These are phyloP conservation scores for Botrytis cinerea DNA, from an alignment of 2,329 filamentous ascomycete species.

Conservation along the genomic window DNA sequence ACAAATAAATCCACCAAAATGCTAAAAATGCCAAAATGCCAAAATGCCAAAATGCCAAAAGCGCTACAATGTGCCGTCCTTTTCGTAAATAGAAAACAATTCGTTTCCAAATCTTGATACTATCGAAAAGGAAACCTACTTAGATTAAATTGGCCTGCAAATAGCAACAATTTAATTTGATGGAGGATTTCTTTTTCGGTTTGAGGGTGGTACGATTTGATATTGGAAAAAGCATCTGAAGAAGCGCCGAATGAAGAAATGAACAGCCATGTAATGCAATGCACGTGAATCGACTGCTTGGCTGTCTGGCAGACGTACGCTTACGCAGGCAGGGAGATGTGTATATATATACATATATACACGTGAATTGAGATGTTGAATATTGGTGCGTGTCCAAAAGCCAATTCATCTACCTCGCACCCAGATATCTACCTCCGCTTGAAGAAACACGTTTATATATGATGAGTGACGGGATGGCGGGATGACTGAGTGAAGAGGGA, in stretches of 20 bases:
- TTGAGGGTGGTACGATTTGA: background rate
- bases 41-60: background rate
- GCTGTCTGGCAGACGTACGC: background rate
- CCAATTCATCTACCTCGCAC: background rate
- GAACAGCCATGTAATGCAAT: background rate
- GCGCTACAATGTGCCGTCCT: background rate
- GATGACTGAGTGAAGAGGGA: background rate
- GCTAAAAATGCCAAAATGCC: background rate
- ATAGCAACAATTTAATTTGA: background rate
- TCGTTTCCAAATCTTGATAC: background rate
- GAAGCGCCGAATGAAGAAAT: background rate
- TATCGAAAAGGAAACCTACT: background rate
- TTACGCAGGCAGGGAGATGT: background rate
- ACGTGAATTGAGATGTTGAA: background rate
- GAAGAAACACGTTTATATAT: background rate
- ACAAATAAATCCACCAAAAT: background rate
- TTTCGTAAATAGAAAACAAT: background rate
- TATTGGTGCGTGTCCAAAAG: background rate
- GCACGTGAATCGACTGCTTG: background rate
- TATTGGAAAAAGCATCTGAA: background rate
- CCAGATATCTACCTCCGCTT: background rate
- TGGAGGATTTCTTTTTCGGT: background rate
- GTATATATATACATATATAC: background rate
- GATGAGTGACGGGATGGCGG: background rate
- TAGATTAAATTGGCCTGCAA: background rate